Evolutionary conservation across 306 rosid genomes (phyloP), one percentile per base, ranked within the genome.

Genomic region (Urtica urens): DNA sequence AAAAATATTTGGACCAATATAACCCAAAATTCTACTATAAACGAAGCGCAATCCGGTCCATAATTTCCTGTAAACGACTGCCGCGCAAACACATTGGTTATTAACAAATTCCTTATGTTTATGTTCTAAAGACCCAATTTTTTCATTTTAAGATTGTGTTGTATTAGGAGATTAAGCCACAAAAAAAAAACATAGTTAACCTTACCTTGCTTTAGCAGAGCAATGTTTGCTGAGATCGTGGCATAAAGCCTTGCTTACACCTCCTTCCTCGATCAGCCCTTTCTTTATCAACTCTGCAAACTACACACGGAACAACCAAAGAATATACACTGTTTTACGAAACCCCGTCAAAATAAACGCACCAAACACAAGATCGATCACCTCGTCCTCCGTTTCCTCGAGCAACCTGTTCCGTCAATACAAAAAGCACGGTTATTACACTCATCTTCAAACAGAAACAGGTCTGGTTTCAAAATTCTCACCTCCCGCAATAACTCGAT

Each of bases 351-450:
- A 34, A 54, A 37, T 55, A 44, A 50, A 55, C n/a, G n/a, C n/a
- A n/a, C 53, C 62, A 19, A 62, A 50, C 30, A 67, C 26, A 24
- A 28, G 58, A 39, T n/a, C n/a, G n/a, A n/a, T 69, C 67, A 85
- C 94, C 76, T 85, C 87, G 53, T 92, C 96, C 70, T 92, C 94
- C 22, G 94, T 82, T 53, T 77, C 86, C 77, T 90, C 99, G 38
- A 85, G 84, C 58, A 92, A 85, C 62, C 93, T 85, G 83, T 60
- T 18, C 53, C 72, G 59, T 43, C 57, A 64, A 70, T 55, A 61
- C 42, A 59, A 23, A 53, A 54, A 66, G 78, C 71, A 80, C 78
- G 24, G 41, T 52, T 14, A 49, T 25, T 7, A 49, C n/a, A 14
- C 28, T 24, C 39, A 15, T 19, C 13, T 24, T 21, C 5, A 46